Conservation (phyloP, 2,329 filamentous ascomycete species). For the Beauveria caledonica region DNA sequence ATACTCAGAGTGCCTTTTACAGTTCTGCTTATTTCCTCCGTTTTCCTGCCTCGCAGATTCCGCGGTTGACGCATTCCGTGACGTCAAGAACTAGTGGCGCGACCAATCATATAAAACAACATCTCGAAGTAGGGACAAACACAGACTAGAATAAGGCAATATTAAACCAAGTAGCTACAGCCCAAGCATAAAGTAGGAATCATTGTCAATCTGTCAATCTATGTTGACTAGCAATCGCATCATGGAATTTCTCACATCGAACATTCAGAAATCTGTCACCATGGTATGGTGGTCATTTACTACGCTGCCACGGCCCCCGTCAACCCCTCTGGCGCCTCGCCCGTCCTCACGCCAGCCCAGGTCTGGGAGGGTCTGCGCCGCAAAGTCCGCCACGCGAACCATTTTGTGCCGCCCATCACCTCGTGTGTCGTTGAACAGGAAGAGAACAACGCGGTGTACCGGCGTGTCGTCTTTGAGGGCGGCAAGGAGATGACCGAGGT, state of each 20-base stretch:
- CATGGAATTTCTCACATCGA: not conserved
- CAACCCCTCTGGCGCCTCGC: constrained; percentile 19
- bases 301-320: constrained; percentile 22
- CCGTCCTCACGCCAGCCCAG: constrained; percentile 17
- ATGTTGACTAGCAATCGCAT: too few species aligned
- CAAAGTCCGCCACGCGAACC: constrained; percentile 21
- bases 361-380: constrained; percentile 22
- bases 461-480: constrained; percentile 18
- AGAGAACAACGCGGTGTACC: constrained; percentile 11
- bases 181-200: not conserved
- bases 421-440: constrained; percentile 12
- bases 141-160: not conserved
- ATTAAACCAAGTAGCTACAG: not conserved
- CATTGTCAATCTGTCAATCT: not conserved
- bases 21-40: not conserved
- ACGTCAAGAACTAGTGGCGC: not conserved
- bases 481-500: constrained; percentile 19
- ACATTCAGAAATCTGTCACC: not conserved
- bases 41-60: not conserved
- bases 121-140: not conserved
- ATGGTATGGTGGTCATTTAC: constrained; percentile 9
- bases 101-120: not conserved
- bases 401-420: constrained; percentile 22
- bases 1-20: not conserved
- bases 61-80: not conserved